Evolutionary conservation across 768 basidiomycete genomes (phyloP).

Genomic region (Terana coerulea): DNA sequence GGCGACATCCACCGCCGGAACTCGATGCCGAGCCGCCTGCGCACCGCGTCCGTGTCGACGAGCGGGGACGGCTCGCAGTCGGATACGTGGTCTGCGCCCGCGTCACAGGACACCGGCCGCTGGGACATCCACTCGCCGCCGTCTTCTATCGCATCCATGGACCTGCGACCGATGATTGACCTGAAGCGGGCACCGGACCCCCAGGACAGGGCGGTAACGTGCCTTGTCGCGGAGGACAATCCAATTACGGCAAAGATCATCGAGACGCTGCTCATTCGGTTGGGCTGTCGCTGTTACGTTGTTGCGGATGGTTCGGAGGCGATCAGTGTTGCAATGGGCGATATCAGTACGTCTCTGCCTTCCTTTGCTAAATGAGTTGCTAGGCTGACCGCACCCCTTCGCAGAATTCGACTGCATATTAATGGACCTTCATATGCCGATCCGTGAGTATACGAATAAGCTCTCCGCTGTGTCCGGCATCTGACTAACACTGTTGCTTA

Average conservation of each 20-base stretch:
- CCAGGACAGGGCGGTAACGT: constrained; percentile 87
- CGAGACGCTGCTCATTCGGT: constrained; percentile 87
- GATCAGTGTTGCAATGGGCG: constrained; percentile 94
- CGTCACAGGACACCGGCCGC: constrained; percentile 31
- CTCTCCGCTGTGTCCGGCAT: too few relatives aligned
- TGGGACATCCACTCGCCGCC: constrained; percentile 64
- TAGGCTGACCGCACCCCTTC: constrained; percentile 21
- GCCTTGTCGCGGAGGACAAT: constrained; percentile 94
- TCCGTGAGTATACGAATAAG: constrained; percentile 52
- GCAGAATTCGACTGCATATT: constrained; percentile 94
- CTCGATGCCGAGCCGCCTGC: constrained; percentile 82
- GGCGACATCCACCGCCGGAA: constrained; percentile 65
- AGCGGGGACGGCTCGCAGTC: constrained; percentile 76
- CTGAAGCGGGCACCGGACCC: constrained; percentile 72
- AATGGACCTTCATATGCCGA: constrained; percentile 95
- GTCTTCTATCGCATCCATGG: constrained; percentile 71
- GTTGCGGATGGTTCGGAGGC: constrained; percentile 97
- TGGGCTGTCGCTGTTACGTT: constrained; percentile 94
- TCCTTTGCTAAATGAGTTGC: not conserved
- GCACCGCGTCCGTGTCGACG: constrained; percentile 81
- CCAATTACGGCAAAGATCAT: constrained; percentile 98
- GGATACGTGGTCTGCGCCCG: constrained; percentile 64
- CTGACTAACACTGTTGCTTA: too few relatives aligned
- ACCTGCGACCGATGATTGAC: too few relatives aligned
- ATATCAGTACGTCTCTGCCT: constrained; percentile 73